These are phyloP conservation scores for Syncephalastrum monosporum DNA, from an alignment of 371 early-diverging fungal genomes.

Conservation along the genomic window DNA sequence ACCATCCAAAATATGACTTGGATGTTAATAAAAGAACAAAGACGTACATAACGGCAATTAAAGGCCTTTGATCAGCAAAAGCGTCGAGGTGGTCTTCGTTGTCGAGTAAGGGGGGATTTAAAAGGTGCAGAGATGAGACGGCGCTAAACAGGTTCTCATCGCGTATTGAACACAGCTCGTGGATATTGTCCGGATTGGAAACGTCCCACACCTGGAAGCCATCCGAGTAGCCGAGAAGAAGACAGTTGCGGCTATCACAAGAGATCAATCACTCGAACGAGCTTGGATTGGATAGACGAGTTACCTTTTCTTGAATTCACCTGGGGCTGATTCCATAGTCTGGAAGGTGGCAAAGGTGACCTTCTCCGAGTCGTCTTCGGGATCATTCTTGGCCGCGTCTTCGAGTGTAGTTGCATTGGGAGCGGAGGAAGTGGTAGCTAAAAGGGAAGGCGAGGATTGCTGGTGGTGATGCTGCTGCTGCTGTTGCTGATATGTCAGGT, in stretches of 20 bases:
- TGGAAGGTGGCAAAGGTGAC: conserved; percentile 38
- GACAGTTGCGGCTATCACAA: conserved; percentile 40
- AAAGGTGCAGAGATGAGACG: conserved; percentile 51
- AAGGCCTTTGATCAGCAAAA: conserved; percentile 37
- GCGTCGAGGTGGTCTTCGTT: conserved; percentile 21
- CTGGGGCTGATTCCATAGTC: conserved; percentile 17
- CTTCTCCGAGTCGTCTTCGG: conserved; percentile 25
- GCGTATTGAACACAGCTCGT: conserved; percentile 70
- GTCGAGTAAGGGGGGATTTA: conserved; percentile 17
- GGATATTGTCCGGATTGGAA: conserved; percentile 66
- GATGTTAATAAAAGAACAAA: too few relatives aligned
- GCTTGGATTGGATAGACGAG: not conserved
- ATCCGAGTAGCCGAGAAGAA: conserved; percentile 73
- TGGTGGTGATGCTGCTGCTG: conserved; percentile 18
- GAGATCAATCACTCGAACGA: not conserved
- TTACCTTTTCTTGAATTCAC: conserved; percentile 4
- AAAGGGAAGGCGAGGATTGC: conserved; percentile 11
- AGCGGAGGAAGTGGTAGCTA: conserved; percentile 8
- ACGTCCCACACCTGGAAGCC: conserved; percentile 87
- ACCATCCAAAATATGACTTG: too few relatives aligned
- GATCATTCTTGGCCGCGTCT: conserved; percentile 14
- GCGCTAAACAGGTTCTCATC: conserved; percentile 44
- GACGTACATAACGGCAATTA: conserved; percentile 55
- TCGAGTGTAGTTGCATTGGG: conserved; percentile 4
- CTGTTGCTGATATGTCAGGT: conserved; percentile 25